Conservation (phyloP, 768 basidiomycete genomes). For the Lactifluus piperatus region DNA sequence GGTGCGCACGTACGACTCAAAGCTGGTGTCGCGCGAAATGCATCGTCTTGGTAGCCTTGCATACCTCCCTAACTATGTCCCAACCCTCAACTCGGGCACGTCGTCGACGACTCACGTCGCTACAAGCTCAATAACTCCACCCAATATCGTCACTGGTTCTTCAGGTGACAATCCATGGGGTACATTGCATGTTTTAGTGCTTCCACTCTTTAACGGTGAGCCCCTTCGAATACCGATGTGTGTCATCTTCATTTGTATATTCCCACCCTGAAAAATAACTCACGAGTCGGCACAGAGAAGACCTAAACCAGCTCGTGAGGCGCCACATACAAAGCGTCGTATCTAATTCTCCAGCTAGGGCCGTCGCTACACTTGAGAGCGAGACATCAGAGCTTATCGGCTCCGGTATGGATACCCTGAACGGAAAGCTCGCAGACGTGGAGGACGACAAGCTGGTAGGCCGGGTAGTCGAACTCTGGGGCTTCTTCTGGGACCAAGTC, state of each 20-base stretch:
- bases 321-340: slow-evolving; percentile 70
- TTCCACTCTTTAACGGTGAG: slow-evolving; percentile 90
- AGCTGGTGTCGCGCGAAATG: slow-evolving; percentile 78
- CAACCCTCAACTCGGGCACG: slow-evolving; percentile 42
- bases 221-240: slow-evolving; percentile 78
- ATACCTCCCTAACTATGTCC: slow-evolving; percentile 43
- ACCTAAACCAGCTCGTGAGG: slow-evolving; percentile 74
- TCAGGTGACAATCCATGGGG: slow-evolving; percentile 70
- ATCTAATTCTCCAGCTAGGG: slow-evolving; percentile 63
- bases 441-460: slow-evolving; percentile 73
- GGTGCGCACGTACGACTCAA: slow-evolving; percentile 69
- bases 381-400: slow-evolving; percentile 80
- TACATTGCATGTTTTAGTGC: slow-evolving; percentile 73
- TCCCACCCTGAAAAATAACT: neutral
- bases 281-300: slow-evolving; percentile 47
- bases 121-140: slow-evolving; percentile 17
- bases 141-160: slow-evolving; percentile 24
- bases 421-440: slow-evolving; percentile 66
- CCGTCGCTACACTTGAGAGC: slow-evolving; percentile 61
- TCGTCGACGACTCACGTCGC: slow-evolving; percentile 37
- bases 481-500: slow-evolving; percentile 88
- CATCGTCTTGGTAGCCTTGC: slow-evolving; percentile 64
- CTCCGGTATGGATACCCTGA: slow-evolving; percentile 87
- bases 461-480: slow-evolving; percentile 82
- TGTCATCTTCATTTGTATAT: slow-evolving; percentile 22